phyloP scores from a whole-genome alignment of 192 early-diverging fungal species.

The Obelidium mucronatum region DNA sequence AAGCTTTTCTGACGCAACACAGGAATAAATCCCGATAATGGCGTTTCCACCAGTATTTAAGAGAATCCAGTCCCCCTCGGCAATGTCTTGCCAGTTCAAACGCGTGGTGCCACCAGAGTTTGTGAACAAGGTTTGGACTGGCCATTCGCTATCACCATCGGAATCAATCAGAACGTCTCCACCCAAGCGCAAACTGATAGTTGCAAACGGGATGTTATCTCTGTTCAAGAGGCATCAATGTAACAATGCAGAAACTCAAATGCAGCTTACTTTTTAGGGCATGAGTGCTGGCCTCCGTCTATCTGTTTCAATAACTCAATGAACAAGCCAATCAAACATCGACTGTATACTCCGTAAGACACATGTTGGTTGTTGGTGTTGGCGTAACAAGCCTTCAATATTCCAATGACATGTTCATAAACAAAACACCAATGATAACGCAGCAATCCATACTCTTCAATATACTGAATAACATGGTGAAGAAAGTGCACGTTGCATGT shows the following conservation, averaged over 20 bases:
- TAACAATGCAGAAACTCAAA: neutral
- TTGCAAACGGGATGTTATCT: neutral
- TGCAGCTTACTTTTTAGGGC: neutral
- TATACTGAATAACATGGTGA: neutral
- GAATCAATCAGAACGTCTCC: neutral
- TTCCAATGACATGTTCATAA: neutral
- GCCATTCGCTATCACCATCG: neutral
- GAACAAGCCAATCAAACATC: neutral
- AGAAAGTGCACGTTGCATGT: neutral
- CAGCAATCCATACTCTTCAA: neutral
- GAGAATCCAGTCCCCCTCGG: neutral
- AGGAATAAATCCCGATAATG: neutral
- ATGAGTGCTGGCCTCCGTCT: neutral
- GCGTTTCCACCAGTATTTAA: neutral
- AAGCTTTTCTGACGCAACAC: neutral
- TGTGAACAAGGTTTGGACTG: too few species aligned
- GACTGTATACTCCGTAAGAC: neutral
- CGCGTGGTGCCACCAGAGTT: too few species aligned
- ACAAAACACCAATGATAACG: slow-evolving; percentile 2
- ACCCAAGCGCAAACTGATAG: neutral
- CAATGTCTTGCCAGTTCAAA: neutral
- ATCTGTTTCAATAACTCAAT: neutral
- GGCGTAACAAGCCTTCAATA: neutral
- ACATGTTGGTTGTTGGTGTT: neutral
- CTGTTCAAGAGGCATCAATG: neutral